Percentiles rank a stretch among this genome's conserved stretches.
Evolutionary conservation across 352 stramenopile genomes (phyloP).

Genomic region (Blastocystis sp.): DNA sequence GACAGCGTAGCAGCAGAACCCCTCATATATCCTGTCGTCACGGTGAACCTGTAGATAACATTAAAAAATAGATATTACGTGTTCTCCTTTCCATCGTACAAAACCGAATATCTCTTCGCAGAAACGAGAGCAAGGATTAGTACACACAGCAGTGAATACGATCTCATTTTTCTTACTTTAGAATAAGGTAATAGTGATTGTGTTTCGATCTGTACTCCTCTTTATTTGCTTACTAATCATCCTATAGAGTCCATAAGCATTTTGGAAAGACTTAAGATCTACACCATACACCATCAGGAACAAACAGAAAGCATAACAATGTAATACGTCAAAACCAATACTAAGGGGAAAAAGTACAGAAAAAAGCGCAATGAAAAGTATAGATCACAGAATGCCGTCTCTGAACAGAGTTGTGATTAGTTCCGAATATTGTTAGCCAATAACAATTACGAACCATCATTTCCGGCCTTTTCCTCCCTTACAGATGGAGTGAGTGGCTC

Average conservation of each 20-base stretch:
- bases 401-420: no score
- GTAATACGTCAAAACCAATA: no score
- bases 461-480: background rate
- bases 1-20: background rate
- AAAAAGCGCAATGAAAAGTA: no score
- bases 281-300: background rate
- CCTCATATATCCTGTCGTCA: background rate
- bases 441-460: no score
- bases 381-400: no score
- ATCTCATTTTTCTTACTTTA: background rate
- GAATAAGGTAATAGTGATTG: background rate
- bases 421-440: no score
- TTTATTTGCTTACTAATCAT: no score
- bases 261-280: background rate
- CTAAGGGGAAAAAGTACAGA: no score
- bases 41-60: background rate
- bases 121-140: background rate
- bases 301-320: no score
- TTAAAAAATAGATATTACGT: background rate
- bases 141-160: background rate
- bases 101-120: background rate
- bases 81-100: background rate
- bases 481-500: background rate
- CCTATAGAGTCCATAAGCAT: no score
- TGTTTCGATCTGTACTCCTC: background rate